Evolutionary conservation across 331 rosid species (phyloP).

Genomic region (Telfairia occidentalis): DNA sequence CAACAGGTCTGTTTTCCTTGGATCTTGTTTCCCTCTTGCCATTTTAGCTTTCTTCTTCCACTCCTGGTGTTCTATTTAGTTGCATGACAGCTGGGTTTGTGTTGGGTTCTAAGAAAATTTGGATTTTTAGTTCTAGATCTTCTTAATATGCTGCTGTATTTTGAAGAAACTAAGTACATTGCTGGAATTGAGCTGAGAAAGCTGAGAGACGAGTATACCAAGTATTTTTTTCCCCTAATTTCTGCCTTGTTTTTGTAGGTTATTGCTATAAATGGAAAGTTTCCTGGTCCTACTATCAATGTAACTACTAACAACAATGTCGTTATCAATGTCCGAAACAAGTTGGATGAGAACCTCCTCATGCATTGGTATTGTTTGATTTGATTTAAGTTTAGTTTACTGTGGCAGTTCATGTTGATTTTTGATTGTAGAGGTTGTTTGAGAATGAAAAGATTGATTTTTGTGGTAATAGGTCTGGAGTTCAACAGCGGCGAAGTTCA

Average conservation of each 20-base stretch:
- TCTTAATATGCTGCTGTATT: slow-evolving; percentile 2
- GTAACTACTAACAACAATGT: slow-evolving; percentile 88
- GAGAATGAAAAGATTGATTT: neutral
- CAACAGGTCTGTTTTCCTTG: slow-evolving; percentile 49
- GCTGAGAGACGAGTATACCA: neutral
- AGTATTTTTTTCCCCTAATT: neutral
- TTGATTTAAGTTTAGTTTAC: neutral
- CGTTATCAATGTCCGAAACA: slow-evolving; percentile 68
- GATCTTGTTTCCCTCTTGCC: slow-evolving; percentile 16
- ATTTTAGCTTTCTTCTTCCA: slow-evolving; percentile 1
- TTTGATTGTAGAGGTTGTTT: neutral
- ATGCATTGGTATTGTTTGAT: slow-evolving; percentile 54
- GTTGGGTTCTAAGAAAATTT: slow-evolving; percentile 25
- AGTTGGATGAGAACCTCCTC: slow-evolving; percentile 80
- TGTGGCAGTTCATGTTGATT: slow-evolving; percentile 3
- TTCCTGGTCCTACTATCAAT: slow-evolving; percentile 85
- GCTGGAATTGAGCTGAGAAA: slow-evolving; percentile 1
- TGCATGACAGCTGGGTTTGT: slow-evolving; percentile 12
- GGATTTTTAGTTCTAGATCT: slow-evolving; percentile 56
- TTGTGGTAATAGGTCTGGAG: slow-evolving; percentile 58
- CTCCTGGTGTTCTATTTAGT: slow-evolving; percentile 14
- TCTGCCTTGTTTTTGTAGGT: slow-evolving; percentile 45
- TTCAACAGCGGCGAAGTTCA: slow-evolving; percentile 79
- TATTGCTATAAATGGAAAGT: slow-evolving; percentile 66
- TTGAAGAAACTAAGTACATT: slow-evolving; percentile 4